These are phyloP conservation scores for Kwoniella newhampshirensis DNA, from an alignment of 768 basidiomycete genomes.

Conservation along the genomic window DNA sequence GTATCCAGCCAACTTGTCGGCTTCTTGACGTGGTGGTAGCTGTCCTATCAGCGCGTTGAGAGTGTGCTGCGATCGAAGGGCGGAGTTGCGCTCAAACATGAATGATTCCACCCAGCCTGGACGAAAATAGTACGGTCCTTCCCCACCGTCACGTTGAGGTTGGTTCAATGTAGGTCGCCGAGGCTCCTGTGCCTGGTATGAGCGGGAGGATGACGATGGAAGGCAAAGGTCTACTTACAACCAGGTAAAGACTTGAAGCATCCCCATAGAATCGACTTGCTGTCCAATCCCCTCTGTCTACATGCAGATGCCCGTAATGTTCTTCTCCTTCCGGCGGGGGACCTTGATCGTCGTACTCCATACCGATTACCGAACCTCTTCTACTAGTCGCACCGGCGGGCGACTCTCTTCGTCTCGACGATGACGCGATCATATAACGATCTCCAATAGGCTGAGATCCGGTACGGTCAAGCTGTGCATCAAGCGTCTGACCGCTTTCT, in stretches of 20 bases:
- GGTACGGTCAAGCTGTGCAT: neutral
- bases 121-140: constrained; percentile 4
- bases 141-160: neutral
- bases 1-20: constrained; percentile 1
- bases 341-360: too few relatives aligned
- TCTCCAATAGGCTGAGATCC: too few relatives aligned
- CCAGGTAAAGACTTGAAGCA: constrained; percentile 20
- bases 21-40: constrained; percentile 12
- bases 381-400: too few relatives aligned
- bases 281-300: constrained; percentile 10
- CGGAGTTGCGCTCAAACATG: constrained; percentile 17
- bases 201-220: too few relatives aligned
- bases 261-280: constrained; percentile 27
- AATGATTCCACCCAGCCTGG: constrained; percentile 21
- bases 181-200: too few relatives aligned
- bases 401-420: neutral
- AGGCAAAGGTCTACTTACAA: constrained; percentile 11
- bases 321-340: constrained; percentile 3
- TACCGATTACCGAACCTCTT: too few relatives aligned
- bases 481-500: neutral
- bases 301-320: constrained; percentile 5
- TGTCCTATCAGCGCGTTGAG: constrained; percentile 9
- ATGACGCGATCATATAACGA: too few relatives aligned
- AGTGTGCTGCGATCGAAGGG: constrained; percentile 3
- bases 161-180: too few relatives aligned